Conservation (phyloP, 2,329 filamentous ascomycete genomes). For the Trichophyton equinum region DNA sequence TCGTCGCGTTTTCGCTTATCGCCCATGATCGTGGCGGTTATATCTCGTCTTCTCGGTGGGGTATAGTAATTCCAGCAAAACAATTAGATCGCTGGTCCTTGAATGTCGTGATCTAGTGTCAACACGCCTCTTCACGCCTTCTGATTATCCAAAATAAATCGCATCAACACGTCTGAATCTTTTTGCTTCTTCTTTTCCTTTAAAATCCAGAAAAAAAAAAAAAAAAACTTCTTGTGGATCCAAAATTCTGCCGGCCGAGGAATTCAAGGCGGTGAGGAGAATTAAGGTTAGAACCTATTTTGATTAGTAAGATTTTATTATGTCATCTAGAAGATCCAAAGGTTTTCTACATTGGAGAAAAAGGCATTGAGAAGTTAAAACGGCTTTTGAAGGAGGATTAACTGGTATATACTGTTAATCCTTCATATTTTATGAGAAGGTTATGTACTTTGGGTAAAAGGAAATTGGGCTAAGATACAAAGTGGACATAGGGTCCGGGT, state of each 20-base stretch:
- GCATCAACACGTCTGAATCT: neutral
- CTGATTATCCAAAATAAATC: neutral
- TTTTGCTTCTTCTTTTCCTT: neutral
- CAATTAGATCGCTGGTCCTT: neutral
- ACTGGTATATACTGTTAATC: no score
- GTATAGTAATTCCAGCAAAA: neutral
- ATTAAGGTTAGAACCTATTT: neutral
- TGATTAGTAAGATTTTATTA: neutral
- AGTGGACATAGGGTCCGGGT: no score
- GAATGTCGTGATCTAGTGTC: neutral
- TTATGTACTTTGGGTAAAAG: no score
- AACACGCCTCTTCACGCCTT: neutral
- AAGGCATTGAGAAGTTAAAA: no score
- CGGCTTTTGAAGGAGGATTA: neutral
- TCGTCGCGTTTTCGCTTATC: constrained; percentile 15
- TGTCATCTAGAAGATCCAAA: neutral
- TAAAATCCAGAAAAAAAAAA: neutral
- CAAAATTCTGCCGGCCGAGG: constrained; percentile 1
- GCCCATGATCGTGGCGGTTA: constrained; percentile 10
- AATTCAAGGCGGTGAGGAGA: neutral
- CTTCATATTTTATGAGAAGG: no score
- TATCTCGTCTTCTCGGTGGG: neutral
- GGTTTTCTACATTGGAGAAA: neutral
- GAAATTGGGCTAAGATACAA: no score
- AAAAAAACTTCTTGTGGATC: neutral